A percentile compares a stretch with the other conserved stretches of the same genome.
These are phyloP conservation scores for Lojkania enalia DNA, from an alignment of 2,329 filamentous ascomycete species.

Conservation along the genomic window DNA sequence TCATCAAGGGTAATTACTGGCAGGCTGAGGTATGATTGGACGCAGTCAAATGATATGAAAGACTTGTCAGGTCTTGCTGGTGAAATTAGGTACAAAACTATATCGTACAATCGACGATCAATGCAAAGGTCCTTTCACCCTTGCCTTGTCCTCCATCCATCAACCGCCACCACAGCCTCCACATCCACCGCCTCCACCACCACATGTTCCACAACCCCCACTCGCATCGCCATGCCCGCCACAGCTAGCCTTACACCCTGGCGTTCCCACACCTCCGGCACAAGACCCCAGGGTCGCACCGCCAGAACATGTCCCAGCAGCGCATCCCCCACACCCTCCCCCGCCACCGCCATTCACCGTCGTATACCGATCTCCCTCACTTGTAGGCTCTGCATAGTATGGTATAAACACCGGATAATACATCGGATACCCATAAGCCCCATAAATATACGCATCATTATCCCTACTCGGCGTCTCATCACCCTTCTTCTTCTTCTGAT, in stretches of 20 bases:
- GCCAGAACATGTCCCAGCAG: constrained; percentile 53
- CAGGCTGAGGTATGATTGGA: too few species aligned
- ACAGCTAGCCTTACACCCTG: constrained; percentile 30
- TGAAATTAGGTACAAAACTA: too few species aligned
- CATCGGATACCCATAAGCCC: constrained; percentile 50
- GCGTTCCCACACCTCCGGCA: constrained; percentile 18
- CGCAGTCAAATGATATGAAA: too few species aligned
- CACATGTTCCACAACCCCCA: constrained; percentile 50
- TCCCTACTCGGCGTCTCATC: constrained; percentile 38
- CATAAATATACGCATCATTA: constrained; percentile 35
- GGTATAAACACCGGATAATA: constrained; percentile 52
- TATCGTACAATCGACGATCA: too few species aligned
- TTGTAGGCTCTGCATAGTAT: constrained; percentile 50
- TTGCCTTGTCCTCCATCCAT: too few species aligned
- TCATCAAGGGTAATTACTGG: too few species aligned
- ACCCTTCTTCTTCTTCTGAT: constrained; percentile 40
- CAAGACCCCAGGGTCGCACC: constrained; percentile 35
- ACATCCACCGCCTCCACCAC: constrained; percentile 47
- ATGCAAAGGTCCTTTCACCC: too few species aligned
- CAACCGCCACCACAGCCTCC: constrained; percentile 51
- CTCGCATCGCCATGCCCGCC: constrained; percentile 33
- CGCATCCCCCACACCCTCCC: constrained; percentile 52
- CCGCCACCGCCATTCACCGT: constrained; percentile 42
- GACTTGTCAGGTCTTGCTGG: too few species aligned
- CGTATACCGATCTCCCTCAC: constrained; percentile 45